phyloP scores from a whole-genome alignment of 164 flowering plant species.

The Annona squamosa region DNA sequence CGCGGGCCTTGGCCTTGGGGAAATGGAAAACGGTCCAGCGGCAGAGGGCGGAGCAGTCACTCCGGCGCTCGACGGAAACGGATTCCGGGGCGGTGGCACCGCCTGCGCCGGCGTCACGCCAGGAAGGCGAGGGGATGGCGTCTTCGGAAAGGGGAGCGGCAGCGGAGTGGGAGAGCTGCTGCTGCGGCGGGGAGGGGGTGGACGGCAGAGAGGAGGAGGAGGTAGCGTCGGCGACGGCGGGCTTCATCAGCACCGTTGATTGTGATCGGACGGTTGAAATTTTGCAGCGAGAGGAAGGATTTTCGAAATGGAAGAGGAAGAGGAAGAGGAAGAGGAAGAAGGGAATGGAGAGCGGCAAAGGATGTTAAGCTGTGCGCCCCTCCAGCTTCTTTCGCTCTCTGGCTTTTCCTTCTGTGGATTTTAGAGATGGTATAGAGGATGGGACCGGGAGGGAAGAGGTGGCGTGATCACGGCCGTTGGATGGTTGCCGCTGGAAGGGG shows the following conservation, averaged over 20 bases:
- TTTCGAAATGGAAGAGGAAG: background rate
- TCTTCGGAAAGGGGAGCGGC: background rate
- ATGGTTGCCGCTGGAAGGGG: no score
- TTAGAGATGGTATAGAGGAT: no score
- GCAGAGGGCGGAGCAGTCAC: constrained; percentile 66
- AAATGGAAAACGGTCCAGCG: constrained; percentile 77
- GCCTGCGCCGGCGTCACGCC: background rate
- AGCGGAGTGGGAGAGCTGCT: constrained; percentile 1
- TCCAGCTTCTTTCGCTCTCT: background rate
- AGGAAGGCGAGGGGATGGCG: background rate
- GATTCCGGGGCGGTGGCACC: constrained; percentile 40
- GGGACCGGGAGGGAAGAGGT: no score
- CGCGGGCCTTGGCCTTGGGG: constrained; percentile 63
- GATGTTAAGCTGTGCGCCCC: constrained; percentile 6
- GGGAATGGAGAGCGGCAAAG: constrained; percentile 1
- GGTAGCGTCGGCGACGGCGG: background rate
- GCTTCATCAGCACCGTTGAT: background rate
- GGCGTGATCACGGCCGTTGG: no score
- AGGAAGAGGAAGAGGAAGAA: background rate
- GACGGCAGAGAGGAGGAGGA: background rate
- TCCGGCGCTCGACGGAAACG: constrained; percentile 53
- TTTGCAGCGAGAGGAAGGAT: background rate
- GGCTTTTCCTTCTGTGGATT: no score
- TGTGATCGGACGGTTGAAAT: background rate
- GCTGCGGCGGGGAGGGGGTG: background rate